Conservation (phyloP, 2,329 filamentous ascomycete genomes). For the Ascochyta fabae region DNA sequence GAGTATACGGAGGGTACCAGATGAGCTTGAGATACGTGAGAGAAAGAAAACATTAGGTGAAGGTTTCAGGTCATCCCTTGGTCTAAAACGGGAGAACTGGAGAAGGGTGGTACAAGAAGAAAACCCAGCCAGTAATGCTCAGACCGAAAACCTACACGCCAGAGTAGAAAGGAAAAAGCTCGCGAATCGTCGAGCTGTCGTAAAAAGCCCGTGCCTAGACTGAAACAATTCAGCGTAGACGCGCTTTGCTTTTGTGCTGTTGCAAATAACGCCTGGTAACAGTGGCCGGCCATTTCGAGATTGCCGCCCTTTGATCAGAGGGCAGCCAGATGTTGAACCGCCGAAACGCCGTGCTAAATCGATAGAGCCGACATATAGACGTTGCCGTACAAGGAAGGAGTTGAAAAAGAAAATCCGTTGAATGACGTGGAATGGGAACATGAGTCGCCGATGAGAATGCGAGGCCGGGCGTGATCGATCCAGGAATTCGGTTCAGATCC, state of each 20-base stretch:
- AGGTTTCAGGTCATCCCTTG: slow-evolving; percentile 22
- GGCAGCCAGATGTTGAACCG: slow-evolving; percentile 27
- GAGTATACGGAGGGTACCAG: slow-evolving; percentile 25
- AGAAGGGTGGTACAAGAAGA: slow-evolving; percentile 29
- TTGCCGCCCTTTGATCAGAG: slow-evolving; percentile 28
- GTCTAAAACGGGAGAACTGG: slow-evolving; percentile 15
- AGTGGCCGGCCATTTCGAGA: slow-evolving; percentile 32
- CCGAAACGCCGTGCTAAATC: slow-evolving; percentile 49
- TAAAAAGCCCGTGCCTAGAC: slow-evolving; percentile 33
- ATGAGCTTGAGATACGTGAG: slow-evolving; percentile 24
- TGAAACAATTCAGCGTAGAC: slow-evolving; percentile 40
- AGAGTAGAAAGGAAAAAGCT: slow-evolving; percentile 10
- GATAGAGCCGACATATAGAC: slow-evolving; percentile 30
- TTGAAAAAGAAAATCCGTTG: slow-evolving; percentile 15
- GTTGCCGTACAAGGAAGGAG: slow-evolving; percentile 18
- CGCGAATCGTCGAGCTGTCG: slow-evolving; percentile 22
- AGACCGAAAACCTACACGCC: slow-evolving; percentile 19
- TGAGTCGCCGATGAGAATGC: slow-evolving; percentile 22
- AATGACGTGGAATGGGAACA: slow-evolving; percentile 14
- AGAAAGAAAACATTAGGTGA: slow-evolving; percentile 30
- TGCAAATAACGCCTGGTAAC: slow-evolving; percentile 28
- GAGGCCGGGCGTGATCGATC: slow-evolving; percentile 21
- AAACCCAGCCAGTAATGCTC: slow-evolving; percentile 23
- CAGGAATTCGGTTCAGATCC: slow-evolving; percentile 19
- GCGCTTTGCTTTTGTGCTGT: slow-evolving; percentile 43